phyloP scores from a whole-genome alignment of 78 protist genomes.

The Bodo saltans region DNA sequence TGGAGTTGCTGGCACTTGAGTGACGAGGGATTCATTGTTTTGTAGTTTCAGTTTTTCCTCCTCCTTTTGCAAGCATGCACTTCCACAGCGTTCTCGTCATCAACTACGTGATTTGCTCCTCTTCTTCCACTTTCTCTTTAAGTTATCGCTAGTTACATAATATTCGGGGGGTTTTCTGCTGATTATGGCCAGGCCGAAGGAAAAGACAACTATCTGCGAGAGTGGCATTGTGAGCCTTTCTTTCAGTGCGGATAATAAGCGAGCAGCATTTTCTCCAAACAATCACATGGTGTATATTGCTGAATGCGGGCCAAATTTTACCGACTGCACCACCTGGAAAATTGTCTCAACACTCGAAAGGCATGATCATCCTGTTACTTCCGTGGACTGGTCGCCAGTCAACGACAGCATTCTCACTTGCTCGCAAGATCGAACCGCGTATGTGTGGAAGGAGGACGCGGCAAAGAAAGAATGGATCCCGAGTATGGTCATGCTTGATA shows the following conservation, averaged over 20 bases:
- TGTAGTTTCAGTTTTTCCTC: too few relatives aligned
- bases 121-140: too few relatives aligned
- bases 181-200: too few relatives aligned
- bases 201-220: neutral
- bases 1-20: too few relatives aligned
- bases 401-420: neutral
- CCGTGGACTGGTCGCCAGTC: neutral
- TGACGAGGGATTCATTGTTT: too few relatives aligned
- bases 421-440: constrained; percentile 14
- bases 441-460: neutral
- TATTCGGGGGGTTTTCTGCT: too few relatives aligned
- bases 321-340: neutral
- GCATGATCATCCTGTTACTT: neutral
- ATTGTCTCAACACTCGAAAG: neutral
- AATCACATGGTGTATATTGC: neutral
- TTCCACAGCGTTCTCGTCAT: too few relatives aligned
- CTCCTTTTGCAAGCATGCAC: too few relatives aligned
- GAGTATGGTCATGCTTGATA: neutral
- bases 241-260: neutral
- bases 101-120: too few relatives aligned
- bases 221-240: neutral
- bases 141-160: too few relatives aligned
- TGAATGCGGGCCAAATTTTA: neutral
- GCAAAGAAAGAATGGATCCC: neutral
- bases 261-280: neutral